These are phyloP conservation scores for Hippophae tibetana DNA, from an alignment of 306 rosid genomes.

Conservation along the genomic window DNA sequence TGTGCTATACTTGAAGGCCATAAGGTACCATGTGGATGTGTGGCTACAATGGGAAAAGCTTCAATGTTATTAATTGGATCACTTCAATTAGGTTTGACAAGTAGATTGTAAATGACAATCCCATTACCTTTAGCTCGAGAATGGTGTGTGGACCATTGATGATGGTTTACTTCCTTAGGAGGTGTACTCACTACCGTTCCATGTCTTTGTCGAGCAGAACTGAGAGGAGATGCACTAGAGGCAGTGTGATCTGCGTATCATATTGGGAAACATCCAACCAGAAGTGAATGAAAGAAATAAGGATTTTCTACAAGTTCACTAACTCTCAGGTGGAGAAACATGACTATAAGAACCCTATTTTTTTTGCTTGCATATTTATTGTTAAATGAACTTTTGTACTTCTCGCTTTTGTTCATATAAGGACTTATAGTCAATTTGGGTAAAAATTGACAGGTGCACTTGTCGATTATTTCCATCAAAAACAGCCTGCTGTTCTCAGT, in stretches of 20 bases:
- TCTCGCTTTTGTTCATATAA: too few species aligned
- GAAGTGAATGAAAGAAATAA: neutral
- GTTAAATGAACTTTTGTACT: too few species aligned
- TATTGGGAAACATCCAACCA: neutral
- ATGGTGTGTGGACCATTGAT: conserved; percentile 1
- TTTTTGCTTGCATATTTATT: too few species aligned
- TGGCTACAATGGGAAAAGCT: conserved; percentile 27
- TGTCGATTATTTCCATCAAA: too few species aligned
- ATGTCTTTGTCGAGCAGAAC: conserved; percentile 21
- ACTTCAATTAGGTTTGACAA: conserved; percentile 4
- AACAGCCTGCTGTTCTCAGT: neutral
- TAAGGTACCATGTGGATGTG: neutral
- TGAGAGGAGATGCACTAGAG: conserved; percentile 23
- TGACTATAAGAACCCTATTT: too few species aligned
- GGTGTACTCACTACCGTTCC: conserved; percentile 10
- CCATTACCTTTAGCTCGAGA: conserved; percentile 20
- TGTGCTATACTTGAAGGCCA: conserved; percentile 35
- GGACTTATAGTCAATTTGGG: too few species aligned
- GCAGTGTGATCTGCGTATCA: conserved; percentile 19
- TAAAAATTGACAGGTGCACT: too few species aligned
- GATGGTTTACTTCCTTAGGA: conserved; percentile 12
- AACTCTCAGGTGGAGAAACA: too few species aligned
- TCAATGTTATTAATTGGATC: conserved; percentile 1
- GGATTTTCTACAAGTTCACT: neutral
- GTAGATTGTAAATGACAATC: neutral